phyloP scores from a whole-genome alignment of 495 filamentous ascomycete species.

The Rostrohypoxylon terebratum region DNA sequence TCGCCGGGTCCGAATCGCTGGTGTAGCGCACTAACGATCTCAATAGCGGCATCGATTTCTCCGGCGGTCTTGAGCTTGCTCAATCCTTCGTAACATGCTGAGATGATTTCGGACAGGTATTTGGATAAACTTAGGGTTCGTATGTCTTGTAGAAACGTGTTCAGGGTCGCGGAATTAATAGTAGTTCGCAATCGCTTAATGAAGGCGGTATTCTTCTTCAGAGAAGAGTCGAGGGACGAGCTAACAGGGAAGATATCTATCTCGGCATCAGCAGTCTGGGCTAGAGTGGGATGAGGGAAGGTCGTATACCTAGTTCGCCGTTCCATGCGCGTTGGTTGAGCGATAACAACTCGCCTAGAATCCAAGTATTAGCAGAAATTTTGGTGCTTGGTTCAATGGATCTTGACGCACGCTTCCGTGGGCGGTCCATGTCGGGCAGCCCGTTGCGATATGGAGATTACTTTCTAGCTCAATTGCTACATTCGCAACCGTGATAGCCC shows the following conservation, averaged over 20 bases:
- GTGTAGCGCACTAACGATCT: conserved; percentile 93
- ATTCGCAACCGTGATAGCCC: conserved; percentile 52
- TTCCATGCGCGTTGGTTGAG: conserved; percentile 89
- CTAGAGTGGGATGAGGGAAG: conserved; percentile 8
- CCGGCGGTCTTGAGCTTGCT: conserved; percentile 89
- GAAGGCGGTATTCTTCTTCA: conserved; percentile 99
- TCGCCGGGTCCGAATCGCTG: conserved; percentile 93
- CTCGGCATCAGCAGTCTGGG: conserved; percentile 41
- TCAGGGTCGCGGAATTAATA: conserved; percentile 78
- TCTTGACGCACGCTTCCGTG: conserved; percentile 76
- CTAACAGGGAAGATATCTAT: conserved; percentile 83
- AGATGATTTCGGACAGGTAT: conserved; percentile 97
- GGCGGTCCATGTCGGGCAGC: conserved; percentile 77
- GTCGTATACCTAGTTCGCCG: conserved; percentile 78
- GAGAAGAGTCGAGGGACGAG: conserved; percentile 88
- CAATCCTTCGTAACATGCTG: conserved; percentile 96
- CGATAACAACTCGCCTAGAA: conserved; percentile 84
- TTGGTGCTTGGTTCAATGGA: conserved; percentile 1
- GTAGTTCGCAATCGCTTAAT: conserved; percentile 96
- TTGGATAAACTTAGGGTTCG: conserved; percentile 93
- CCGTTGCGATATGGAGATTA: conserved; percentile 34
- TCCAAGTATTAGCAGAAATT: conserved; percentile 45
- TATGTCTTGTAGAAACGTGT: conserved; percentile 91
- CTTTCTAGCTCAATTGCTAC: conserved; percentile 44
- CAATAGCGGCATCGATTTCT: conserved; percentile 90